Evolutionary conservation across 108 stramenopile species (phyloP).

Genomic region (Nitzschia sp.): DNA sequence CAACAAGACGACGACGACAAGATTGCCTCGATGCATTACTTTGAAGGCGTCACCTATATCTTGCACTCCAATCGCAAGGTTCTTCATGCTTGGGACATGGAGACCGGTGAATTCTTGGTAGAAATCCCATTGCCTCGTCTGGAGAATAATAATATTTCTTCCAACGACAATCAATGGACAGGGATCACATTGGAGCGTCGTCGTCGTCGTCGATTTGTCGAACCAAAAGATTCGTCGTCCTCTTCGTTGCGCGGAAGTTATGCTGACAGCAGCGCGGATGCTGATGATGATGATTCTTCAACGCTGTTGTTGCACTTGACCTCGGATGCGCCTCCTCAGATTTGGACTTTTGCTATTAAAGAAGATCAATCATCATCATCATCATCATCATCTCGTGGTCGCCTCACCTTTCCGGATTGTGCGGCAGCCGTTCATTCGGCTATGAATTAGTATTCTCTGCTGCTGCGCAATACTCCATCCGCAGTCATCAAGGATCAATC

Average conservation of each 20-base stretch:
- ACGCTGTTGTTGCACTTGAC: not conserved
- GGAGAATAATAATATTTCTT: not conserved
- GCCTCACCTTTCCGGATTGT: too few relatives aligned
- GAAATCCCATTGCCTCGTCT: not conserved
- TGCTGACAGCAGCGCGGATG: not conserved
- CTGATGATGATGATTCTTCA: not conserved
- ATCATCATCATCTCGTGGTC: too few relatives aligned
- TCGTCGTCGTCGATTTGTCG: too few relatives aligned
- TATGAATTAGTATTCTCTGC: too few relatives aligned
- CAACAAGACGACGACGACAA: not conserved
- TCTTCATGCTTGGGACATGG: not conserved
- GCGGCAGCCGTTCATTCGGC: too few relatives aligned
- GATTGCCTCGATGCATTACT: not conserved
- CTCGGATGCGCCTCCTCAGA: not conserved
- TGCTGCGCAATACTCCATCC: too few relatives aligned
- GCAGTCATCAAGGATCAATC: too few relatives aligned
- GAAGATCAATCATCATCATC: too few relatives aligned
- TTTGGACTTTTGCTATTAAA: not conserved
- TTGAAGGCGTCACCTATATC: not conserved
- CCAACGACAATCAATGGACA: too few relatives aligned
- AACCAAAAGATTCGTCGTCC: not conserved
- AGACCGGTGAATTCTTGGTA: not conserved
- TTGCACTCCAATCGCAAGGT: not conserved
- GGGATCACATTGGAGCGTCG: not conserved
- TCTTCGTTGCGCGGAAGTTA: not conserved